Conservation (phyloP, 768 basidiomycete species). For the Serendipita vermifera region DNA sequence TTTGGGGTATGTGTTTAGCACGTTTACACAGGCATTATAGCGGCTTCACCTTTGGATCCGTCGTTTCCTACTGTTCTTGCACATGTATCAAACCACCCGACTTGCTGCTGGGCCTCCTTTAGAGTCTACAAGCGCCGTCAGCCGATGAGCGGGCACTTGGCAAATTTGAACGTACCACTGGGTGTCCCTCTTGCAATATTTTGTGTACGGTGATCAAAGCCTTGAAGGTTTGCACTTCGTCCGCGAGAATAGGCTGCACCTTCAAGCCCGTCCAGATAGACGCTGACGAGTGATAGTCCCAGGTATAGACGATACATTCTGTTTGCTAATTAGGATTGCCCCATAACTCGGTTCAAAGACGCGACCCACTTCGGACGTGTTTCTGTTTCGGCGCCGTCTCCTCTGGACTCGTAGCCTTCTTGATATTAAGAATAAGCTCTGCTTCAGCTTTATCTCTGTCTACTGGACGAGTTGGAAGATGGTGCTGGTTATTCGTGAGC, state of each 20-base stretch:
- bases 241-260: constrained; percentile 91
- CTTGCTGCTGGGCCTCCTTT: constrained; percentile 94
- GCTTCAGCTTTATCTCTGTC: constrained; percentile 97
- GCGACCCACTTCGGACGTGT: constrained; percentile 83
- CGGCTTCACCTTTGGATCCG: constrained; percentile 54
- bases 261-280: constrained; percentile 97
- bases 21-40: background rate
- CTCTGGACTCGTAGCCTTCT: constrained; percentile 93
- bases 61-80: constrained; percentile 75
- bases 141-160: background rate
- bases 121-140: constrained; percentile 48
- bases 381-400: constrained; percentile 98
- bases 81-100: constrained; percentile 96
- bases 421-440: constrained; percentile 88
- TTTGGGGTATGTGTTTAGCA: constrained; percentile 22
- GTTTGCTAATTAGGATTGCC: constrained; percentile 11
- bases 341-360: background rate
- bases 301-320: constrained; percentile 99
- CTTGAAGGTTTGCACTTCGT: constrained; percentile 98
- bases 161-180: constrained; percentile 45
- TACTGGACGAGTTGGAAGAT: constrained; percentile 93
- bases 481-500: constrained; percentile 56
- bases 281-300: constrained; percentile 97
- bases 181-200: constrained; percentile 94
- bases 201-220: constrained; percentile 96